These are phyloP conservation scores for Blastocystis sp. DNA, from an alignment of 352 stramenopile genomes.

Conservation along the genomic window DNA sequence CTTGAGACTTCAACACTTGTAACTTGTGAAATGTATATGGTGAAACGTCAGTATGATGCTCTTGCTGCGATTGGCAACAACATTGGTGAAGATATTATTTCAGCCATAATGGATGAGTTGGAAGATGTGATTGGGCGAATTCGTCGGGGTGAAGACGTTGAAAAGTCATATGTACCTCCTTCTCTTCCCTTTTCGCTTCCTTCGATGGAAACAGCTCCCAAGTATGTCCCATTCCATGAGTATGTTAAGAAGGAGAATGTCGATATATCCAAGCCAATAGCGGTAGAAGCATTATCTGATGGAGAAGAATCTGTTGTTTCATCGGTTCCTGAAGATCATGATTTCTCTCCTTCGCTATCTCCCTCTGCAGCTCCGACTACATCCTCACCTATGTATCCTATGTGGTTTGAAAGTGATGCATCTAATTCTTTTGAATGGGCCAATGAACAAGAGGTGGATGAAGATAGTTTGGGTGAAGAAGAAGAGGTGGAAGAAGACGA, in stretches of 20 bases:
- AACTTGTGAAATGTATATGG: constrained; percentile 8
- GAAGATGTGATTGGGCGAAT: background rate
- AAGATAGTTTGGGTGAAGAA: background rate
- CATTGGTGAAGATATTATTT: background rate
- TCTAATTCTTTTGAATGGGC: too few relatives aligned
- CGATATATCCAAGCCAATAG: background rate
- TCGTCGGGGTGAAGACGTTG: background rate
- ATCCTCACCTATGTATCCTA: too few relatives aligned
- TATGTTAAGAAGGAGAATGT: constrained; percentile 11
- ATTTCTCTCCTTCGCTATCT: background rate
- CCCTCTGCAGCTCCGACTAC: too few relatives aligned
- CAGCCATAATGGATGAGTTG: background rate
- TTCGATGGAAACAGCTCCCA: background rate
- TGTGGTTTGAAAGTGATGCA: too few relatives aligned
- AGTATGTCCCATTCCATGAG: constrained; percentile 14
- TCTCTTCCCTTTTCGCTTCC: background rate
- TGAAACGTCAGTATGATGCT: constrained; percentile 31
- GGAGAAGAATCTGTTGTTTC: background rate
- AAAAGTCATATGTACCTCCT: background rate
- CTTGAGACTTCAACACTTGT: background rate
- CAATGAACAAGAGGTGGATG: too few relatives aligned
- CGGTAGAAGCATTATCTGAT: background rate
- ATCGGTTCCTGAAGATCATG: background rate
- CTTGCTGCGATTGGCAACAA: constrained; percentile 3
- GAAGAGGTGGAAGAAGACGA: background rate